Evolutionary conservation across 768 basidiomycete genomes (phyloP), one percentile per base, ranked within the genome.

Genomic region (Multifurca ochricompacta): DNA sequence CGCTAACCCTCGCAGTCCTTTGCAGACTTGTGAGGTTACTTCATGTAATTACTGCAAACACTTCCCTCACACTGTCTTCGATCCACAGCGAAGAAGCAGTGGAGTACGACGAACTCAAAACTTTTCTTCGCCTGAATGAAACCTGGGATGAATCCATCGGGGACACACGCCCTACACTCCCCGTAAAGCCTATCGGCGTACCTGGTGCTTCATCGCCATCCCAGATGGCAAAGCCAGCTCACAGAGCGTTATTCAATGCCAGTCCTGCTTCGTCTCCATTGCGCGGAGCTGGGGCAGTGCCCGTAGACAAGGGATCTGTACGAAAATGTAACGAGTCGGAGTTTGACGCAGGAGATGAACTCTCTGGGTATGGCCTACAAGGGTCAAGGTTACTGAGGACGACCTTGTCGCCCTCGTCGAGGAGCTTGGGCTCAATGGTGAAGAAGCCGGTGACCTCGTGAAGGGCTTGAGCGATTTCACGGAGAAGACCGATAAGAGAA

Each of bases 351-450:
- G 77, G 87, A 39, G 79, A 79, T 2, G 81, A 83, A 57, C 73
- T 92, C 44, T 72, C 75, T 28, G 87, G 83, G 9, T 83, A 75
- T 60, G 87, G 87, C 11, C 65, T 92, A 42, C 82, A 87, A 63
- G 89, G 87, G 79, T 92, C 21, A 80, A 80, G 60, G 83, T 85
- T 21, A 87, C 88, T 3, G 78, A 84, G 52, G 84, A 85, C 28
- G 91, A 92, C 51, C 70, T 92, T 59, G 68, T 68, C 56, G 78
- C 81, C 56, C 70, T 92, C 34, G 79, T 91, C 5, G 78, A 78
- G 37, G 85, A 89, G 59, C 74, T 92, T 23, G 88, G 89, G 13
- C 73, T 92, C 21, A 81, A 77, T 23, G 86, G 79, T 6, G 82
- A 86, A 39, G 87, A 85, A n/a, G 87, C 87, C 6, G 80, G 76